phyloP scores from a whole-genome alignment of 352 stramenopile genomes.

The Phytophthora europaea region DNA sequence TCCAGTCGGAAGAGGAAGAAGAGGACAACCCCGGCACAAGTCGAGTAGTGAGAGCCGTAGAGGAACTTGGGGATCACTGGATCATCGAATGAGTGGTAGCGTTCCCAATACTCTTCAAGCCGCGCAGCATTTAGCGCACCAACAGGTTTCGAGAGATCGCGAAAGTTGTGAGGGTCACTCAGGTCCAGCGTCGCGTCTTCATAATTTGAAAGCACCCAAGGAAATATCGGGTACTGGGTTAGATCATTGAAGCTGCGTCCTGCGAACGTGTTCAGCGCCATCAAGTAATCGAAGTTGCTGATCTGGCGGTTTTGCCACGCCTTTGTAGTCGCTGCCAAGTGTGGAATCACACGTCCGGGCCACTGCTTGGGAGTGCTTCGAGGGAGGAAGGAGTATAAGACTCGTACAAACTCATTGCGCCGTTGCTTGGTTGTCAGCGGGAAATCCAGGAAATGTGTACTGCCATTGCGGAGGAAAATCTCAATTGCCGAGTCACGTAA shows the following conservation, averaged over 20 bases:
- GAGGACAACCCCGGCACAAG: constrained; percentile 96
- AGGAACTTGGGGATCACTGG: constrained; percentile 92
- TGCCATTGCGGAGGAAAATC: constrained; percentile 84
- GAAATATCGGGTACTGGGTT: constrained; percentile 97
- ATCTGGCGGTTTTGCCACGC: constrained; percentile 85
- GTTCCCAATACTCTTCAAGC: constrained; percentile 95
- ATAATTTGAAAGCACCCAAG: constrained; percentile 91
- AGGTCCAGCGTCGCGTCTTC: constrained; percentile 76
- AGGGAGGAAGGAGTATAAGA: constrained; percentile 84
- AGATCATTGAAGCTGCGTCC: constrained; percentile 93
- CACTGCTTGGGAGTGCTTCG: constrained; percentile 80
- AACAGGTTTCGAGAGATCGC: constrained; percentile 98
- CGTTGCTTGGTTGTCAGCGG: constrained; percentile 71
- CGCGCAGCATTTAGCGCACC: constrained; percentile 96
- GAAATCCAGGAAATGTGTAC: constrained; percentile 87
- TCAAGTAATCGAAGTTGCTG: constrained; percentile 98
- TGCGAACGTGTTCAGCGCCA: constrained; percentile 94
- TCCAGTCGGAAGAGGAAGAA: constrained; percentile 99
- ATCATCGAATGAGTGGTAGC: constrained; percentile 95
- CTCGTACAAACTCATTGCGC: constrained; percentile 79
- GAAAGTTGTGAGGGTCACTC: constrained; percentile 93
- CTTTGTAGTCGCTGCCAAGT: constrained; percentile 67
- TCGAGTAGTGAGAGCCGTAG: constrained; percentile 98
- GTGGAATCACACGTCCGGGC: constrained; percentile 64
- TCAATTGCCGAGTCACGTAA: constrained; percentile 87